These are phyloP conservation scores for Batkoa obscura DNA, from an alignment of 371 early-diverging fungal genomes.

Conservation along the genomic window DNA sequence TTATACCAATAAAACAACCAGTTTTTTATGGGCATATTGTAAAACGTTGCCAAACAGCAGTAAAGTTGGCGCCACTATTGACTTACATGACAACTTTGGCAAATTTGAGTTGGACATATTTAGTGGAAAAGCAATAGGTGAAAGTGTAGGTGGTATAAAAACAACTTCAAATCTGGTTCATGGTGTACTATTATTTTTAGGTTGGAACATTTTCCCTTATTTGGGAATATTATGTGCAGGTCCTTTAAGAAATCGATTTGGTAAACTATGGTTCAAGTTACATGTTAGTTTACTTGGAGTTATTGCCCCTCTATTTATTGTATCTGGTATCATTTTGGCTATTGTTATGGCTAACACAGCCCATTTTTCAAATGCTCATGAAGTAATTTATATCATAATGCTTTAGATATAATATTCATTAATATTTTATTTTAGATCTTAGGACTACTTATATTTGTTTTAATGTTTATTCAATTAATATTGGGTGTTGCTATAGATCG, in stretches of 20 bases:
- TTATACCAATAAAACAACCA: no score
- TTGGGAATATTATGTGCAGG: background rate
- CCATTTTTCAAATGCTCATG: background rate
- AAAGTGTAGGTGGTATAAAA: background rate
- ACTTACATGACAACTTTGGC: background rate
- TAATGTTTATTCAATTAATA: constrained; percentile 43
- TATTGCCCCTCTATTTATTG: background rate
- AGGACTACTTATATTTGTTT: constrained; percentile 51
- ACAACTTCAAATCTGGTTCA: background rate
- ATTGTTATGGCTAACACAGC: background rate
- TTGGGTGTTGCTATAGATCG: background rate
- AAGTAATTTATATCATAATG: constrained; percentile 8
- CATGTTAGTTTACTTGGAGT: background rate
- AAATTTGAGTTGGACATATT: background rate
- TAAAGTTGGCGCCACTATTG: background rate
- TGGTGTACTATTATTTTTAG: background rate
- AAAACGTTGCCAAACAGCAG: background rate
- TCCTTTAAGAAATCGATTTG: background rate
- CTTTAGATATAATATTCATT: constrained; percentile 40
- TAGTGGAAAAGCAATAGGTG: background rate
- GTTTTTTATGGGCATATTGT: constrained; percentile 2
- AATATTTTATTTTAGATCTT: constrained; percentile 34
- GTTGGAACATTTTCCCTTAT: constrained; percentile 2
- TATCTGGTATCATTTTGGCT: background rate
- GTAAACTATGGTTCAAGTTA: background rate